phyloP scores from a whole-genome alignment of 305 asterid genomes.

The Fraxinus dipetala region DNA sequence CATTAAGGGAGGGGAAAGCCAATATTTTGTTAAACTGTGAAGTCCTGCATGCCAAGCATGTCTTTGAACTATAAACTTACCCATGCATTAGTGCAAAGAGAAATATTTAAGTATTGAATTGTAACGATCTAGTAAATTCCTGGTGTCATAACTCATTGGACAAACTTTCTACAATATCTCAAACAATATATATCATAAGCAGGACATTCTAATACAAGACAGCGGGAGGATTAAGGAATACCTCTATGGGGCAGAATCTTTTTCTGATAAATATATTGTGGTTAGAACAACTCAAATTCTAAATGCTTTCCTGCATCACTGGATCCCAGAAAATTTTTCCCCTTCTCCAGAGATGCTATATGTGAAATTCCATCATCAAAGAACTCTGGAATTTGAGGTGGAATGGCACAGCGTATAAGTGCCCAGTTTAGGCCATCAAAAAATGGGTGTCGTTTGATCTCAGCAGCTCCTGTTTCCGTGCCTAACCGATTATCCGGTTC shows the following conservation, averaged over 20 bases:
- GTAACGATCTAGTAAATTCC: not conserved
- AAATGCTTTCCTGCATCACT: constrained; percentile 46
- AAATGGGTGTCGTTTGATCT: constrained; percentile 86
- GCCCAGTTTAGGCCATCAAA: constrained; percentile 93
- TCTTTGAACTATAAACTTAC: not conserved
- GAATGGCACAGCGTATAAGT: constrained; percentile 67
- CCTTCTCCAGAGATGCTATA: constrained; percentile 27
- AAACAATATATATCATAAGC: not conserved
- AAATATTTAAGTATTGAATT: not conserved
- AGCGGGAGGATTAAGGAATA: not conserved
- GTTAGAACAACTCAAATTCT: constrained; percentile 75
- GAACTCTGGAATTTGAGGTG: constrained; percentile 71
- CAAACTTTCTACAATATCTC: not conserved
- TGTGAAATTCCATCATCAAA: constrained; percentile 37
- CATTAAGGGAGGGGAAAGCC: not conserved
- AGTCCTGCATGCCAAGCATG: not conserved
- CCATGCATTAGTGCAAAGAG: not conserved
- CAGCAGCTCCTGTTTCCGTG: constrained; percentile 81
- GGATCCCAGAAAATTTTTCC: constrained; percentile 40
- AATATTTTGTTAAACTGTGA: not conserved
- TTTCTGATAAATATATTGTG: not conserved
- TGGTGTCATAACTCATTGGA: not conserved
- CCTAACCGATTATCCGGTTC: constrained; percentile 85
- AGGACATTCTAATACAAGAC: not conserved
- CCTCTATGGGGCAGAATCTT: not conserved